Evolutionary conservation across 1,139 yeast species (phyloP).

Genomic region (Ashbya aceris): DNA sequence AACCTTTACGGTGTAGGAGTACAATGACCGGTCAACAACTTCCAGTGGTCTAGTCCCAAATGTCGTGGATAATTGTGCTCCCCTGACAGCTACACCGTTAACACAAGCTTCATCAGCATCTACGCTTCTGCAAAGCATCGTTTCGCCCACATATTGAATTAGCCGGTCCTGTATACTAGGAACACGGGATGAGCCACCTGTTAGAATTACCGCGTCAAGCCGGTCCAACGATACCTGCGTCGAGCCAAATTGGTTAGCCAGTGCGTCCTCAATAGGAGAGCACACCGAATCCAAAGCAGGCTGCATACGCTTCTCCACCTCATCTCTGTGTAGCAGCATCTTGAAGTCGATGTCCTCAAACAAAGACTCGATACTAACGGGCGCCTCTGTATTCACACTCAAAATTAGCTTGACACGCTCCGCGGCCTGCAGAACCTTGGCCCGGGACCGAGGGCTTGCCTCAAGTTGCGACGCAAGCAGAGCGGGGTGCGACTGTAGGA

Average conservation of each 20-base stretch:
- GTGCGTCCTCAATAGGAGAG: constrained; percentile 48
- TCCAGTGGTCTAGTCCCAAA: constrained; percentile 51
- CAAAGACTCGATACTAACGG: constrained; percentile 60
- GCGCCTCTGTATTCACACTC: constrained; percentile 78
- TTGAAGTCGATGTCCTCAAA: constrained; percentile 66
- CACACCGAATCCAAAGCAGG: constrained; percentile 40
- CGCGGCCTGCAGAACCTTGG: constrained; percentile 69
- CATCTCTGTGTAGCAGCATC: constrained; percentile 56
- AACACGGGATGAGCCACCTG: constrained; percentile 89
- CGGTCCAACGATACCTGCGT: constrained; percentile 30
- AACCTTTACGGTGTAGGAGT: constrained; percentile 35
- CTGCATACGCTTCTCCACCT: constrained; percentile 55
- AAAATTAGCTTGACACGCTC: constrained; percentile 80
- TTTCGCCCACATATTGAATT: constrained; percentile 47
- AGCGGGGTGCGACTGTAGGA: constrained; percentile 34
- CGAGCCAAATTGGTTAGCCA: constrained; percentile 32
- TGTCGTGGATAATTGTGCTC: constrained; percentile 52
- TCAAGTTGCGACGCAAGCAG: constrained; percentile 35
- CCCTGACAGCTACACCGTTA: constrained; percentile 80
- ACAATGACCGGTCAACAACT: constrained; percentile 48
- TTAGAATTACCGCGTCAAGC: constrained; percentile 60
- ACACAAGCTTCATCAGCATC: constrained; percentile 96
- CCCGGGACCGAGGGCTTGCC: constrained; percentile 48
- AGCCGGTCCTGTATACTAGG: constrained; percentile 71
- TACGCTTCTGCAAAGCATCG: constrained; percentile 69